phyloP scores from a whole-genome alignment of 2,329 filamentous ascomycete species.

The Ophiosphaerella herpotricha region DNA sequence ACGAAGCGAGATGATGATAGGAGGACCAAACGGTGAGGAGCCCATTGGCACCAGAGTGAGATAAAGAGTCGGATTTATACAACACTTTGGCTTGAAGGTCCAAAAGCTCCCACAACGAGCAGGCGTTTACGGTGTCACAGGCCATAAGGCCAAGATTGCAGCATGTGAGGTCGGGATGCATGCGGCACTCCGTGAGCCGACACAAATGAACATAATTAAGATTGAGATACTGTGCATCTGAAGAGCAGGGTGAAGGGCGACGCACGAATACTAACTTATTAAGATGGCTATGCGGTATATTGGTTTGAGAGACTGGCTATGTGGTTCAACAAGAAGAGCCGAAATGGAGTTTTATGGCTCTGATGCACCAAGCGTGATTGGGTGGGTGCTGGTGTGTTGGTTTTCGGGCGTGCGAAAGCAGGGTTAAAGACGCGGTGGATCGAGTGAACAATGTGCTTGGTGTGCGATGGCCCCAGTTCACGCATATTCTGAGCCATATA shows the following conservation, averaged over 20 bases:
- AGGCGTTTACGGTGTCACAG: slow-evolving; percentile 27
- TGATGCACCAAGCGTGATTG: too few relatives aligned
- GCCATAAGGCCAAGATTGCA: slow-evolving; percentile 18
- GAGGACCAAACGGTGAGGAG: slow-evolving; percentile 59
- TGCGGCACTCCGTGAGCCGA: slow-evolving; percentile 15
- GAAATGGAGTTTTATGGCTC: neutral
- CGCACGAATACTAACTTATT: slow-evolving; percentile 10
- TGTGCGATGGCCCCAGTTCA: too few relatives aligned
- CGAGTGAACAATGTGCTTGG: too few relatives aligned
- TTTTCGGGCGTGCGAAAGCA: too few relatives aligned
- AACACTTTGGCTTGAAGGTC: slow-evolving; percentile 20
- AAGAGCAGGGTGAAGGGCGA: slow-evolving; percentile 11
- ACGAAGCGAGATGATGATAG: slow-evolving; percentile 85
- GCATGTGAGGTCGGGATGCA: slow-evolving; percentile 33
- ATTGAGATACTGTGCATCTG: slow-evolving; percentile 19
- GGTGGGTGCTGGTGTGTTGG: too few relatives aligned
- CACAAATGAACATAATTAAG: slow-evolving; percentile 35
- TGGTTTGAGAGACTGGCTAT: slow-evolving; percentile 3
- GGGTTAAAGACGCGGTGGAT: too few relatives aligned
- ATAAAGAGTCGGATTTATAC: slow-evolving; percentile 23
- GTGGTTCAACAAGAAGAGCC: neutral
- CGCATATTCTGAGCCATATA: too few relatives aligned
- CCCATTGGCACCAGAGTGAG: neutral
- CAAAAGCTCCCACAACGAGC: slow-evolving; percentile 20
- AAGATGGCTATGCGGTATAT: slow-evolving; percentile 3